Conservation (phyloP, 2,329 filamentous ascomycete genomes). For the Microdochium trichocladiopsis region DNA sequence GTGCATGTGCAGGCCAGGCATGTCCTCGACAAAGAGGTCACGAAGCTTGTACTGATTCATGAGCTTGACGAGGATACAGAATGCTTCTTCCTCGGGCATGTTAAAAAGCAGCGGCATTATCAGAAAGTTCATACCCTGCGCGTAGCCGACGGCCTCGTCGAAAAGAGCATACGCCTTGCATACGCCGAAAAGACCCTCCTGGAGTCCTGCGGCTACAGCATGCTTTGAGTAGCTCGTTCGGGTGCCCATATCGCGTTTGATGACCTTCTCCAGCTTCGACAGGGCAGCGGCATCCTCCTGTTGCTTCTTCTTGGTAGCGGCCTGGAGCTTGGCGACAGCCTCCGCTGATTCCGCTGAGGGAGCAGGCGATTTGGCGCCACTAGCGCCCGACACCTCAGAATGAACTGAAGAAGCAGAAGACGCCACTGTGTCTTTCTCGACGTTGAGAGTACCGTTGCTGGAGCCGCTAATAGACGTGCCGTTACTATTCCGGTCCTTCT, state of each 20-base stretch:
- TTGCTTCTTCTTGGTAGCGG: constrained; percentile 58
- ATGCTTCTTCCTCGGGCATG: constrained; percentile 96
- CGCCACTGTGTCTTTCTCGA: constrained; percentile 58
- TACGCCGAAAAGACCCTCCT: constrained; percentile 89
- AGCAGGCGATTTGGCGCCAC: constrained; percentile 46
- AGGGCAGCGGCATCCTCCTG: constrained; percentile 71
- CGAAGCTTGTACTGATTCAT: constrained; percentile 96
- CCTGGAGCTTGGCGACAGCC: constrained; percentile 57
- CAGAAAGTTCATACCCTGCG: constrained; percentile 98
- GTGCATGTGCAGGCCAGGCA: constrained; percentile 90
- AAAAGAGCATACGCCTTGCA: constrained; percentile 97
- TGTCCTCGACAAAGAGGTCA: constrained; percentile 89
- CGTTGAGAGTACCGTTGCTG: constrained; percentile 47
- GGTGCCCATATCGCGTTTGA: constrained; percentile 83
- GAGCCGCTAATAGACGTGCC: constrained; percentile 41
- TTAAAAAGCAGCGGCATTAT: constrained; percentile 96
- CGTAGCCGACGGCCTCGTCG: constrained; percentile 91
- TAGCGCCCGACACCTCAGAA: constrained; percentile 64
- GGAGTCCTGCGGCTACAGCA: constrained; percentile 80
- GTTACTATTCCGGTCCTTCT: constrained; percentile 55
- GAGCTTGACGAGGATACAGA: constrained; percentile 82
- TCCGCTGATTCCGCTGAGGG: constrained; percentile 58
- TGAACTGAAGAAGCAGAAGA: constrained; percentile 83
- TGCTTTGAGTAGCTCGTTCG: constrained; percentile 97
- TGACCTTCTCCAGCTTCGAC: constrained; percentile 82